Percentiles rank a stretch among this genome's conserved stretches.
Evolutionary conservation across 2,329 filamentous ascomycete species (phyloP).

Genomic region (Tolypocladium guangdongense): DNA sequence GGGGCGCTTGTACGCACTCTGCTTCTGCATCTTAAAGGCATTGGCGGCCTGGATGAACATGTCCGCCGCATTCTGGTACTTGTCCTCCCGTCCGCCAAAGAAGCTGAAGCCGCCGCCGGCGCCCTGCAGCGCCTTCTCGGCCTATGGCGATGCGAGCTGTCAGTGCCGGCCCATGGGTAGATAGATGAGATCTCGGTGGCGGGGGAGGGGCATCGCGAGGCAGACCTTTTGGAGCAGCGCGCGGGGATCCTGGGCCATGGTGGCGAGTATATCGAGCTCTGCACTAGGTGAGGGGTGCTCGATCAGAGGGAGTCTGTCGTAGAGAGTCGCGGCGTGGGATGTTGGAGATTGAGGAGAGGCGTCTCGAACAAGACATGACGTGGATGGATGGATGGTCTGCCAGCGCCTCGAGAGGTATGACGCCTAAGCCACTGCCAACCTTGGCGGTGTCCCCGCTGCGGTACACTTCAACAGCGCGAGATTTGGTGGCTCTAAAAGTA

Average conservation of each 20-base stretch:
- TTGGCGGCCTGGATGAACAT: constrained; percentile 83
- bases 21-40: constrained; percentile 79
- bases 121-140: constrained; percentile 69
- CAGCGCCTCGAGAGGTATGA: not conserved
- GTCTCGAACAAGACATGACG: not conserved
- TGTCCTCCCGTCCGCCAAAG: constrained; percentile 79
- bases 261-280: constrained; percentile 2
- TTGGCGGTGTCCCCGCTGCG: not conserved
- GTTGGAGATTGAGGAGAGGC: not conserved
- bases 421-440: not conserved
- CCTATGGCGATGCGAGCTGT: constrained; percentile 39
- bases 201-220: constrained; percentile 1
- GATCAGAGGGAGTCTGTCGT: not conserved
- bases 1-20: constrained; percentile 42
- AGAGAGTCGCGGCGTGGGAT: not conserved
- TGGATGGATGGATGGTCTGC: not conserved
- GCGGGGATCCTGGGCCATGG: constrained; percentile 68
- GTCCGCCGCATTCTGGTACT: constrained; percentile 82
- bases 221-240: constrained; percentile 66
- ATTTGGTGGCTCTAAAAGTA: not conserved
- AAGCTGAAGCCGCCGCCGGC: constrained; percentile 77
- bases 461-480: not conserved
- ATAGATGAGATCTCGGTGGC: not conserved
- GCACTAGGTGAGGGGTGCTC: not conserved
- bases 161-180: not conserved